Percentiles rank a stretch among this genome's conserved stretches.
Conservation (phyloP, 2,329 filamentous ascomycete genomes). For the Aspergillus sp. region DNA sequence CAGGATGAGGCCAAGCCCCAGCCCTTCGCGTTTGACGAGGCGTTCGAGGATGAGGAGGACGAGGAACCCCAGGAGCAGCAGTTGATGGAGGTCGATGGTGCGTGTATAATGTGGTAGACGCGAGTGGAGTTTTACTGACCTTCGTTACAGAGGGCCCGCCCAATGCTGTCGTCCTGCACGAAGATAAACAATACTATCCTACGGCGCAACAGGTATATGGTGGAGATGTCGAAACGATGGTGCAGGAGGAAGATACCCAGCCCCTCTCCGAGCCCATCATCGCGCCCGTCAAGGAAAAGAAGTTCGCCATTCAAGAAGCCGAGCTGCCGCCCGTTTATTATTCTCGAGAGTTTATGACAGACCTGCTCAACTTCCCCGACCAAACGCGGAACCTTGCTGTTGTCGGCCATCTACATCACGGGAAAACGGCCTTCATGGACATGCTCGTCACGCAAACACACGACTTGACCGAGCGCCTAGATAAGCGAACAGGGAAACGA, state of each 20-base stretch:
- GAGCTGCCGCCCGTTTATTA: conserved; percentile 84
- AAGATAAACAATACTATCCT: conserved; percentile 99
- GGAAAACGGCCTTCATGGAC: conserved; percentile 97
- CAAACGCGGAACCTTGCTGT: conserved; percentile 89
- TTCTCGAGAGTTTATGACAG: conserved; percentile 84
- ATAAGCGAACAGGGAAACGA: conserved; percentile 70
- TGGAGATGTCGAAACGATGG: conserved; percentile 84
- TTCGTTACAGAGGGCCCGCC: conserved; percentile 67
- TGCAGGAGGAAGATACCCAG: conserved; percentile 95
- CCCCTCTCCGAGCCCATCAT: conserved; percentile 87
- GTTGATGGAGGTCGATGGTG: conserved; percentile 87
- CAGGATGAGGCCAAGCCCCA: conserved; percentile 66
- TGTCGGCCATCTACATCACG: conserved; percentile 88
- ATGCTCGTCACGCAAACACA: conserved; percentile 96
- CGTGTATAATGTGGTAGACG: conserved; percentile 12
- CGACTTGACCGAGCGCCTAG: conserved; percentile 67
- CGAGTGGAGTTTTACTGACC: conserved; percentile 17
- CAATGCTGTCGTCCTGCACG: conserved; percentile 94
- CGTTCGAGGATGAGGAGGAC: conserved; percentile 53
- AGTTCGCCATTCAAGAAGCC: conserved; percentile 86
- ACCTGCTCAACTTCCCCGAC: conserved; percentile 91
- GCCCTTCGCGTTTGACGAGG: conserved; percentile 68
- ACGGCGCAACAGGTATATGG: conserved; percentile 96
- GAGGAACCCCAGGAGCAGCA: conserved; percentile 63
- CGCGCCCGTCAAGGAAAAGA: conserved; percentile 85